Base-by-base conservation (phyloP, 805 yeast genomes). In the Monosporozyma solicola region DNA sequence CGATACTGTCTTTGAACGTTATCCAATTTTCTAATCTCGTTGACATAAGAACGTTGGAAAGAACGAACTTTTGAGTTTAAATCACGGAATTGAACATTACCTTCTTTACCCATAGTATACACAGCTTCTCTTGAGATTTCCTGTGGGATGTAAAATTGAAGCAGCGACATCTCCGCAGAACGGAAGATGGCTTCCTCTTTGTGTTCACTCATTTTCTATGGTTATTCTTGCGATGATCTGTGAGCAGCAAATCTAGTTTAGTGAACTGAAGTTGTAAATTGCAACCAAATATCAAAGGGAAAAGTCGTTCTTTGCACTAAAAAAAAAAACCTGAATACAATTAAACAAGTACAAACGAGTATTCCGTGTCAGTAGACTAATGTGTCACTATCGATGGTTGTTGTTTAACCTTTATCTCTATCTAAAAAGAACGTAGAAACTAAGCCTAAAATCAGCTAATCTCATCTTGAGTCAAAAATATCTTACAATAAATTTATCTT, bases 81-180 rank as follows among this genome's bases (percentile, higher is more conserved):
- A 69, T 94, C 99, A 50, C 96, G 76, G 68, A 94, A 89, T 64
- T 95, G 97, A 29, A 94, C 79, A 55, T 82, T 73, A 27, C 96
- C 95, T 66, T 88, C 74, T 59, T 87, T 89, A 4, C 99, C 99
- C 39, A 94, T 74, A 29, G 87, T 80, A 54, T 88, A 80, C n/a
- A 90, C 84, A 41, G 89, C 81, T 55, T 90, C 95, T 57, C 97
- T 76, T 7, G 96, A 81, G 46, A 87, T 84, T 71, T 94, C 99
- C 29, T 87, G 83, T 8, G 98, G 92, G 55, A 94, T 82, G 69
- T 88, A 92, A 60, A 94, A 76, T 74, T 94, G 97, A 51, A 92
- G 86, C 61, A 91, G 79, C 49, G 95, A 82, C 98, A 94, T 95
- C 64, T 87, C 95, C 84, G 98, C 98, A 54, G 98, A 91, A 77